Percentiles rank a stretch among this genome's conserved stretches.
phyloP scores from a whole-genome alignment of 164 flowering plant species.

The Aristolochia fimbriata region DNA sequence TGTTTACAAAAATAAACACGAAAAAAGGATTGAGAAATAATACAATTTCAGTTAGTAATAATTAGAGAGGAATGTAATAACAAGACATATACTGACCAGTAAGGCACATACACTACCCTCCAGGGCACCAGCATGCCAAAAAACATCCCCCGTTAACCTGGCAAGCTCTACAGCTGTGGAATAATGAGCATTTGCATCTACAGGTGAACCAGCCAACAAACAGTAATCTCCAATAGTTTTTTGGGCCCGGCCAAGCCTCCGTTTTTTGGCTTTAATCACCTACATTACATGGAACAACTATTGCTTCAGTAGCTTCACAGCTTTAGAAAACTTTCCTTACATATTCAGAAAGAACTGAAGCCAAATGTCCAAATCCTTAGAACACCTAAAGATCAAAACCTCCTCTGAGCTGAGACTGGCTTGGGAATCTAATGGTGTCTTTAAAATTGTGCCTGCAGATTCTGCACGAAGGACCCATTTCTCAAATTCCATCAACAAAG shows the following conservation, averaged over 20 bases:
- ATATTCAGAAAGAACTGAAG: neutral
- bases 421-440: slow-evolving; percentile 99
- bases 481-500: slow-evolving; percentile 93
- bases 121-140: slow-evolving; percentile 98
- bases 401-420: slow-evolving; percentile 99
- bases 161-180: slow-evolving; percentile 92
- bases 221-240: slow-evolving; percentile 99
- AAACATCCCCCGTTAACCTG: slow-evolving; percentile 87
- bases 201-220: slow-evolving; percentile 95
- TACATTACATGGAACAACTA: slow-evolving; percentile 20
- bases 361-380: slow-evolving; percentile 28
- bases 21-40: neutral
- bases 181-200: slow-evolving; percentile 98
- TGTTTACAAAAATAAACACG: slow-evolving; percentile 18
- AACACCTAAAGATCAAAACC: slow-evolving; percentile 92
- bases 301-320: neutral
- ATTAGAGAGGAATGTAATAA: neutral
- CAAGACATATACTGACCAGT: slow-evolving; percentile 43
- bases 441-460: slow-evolving; percentile 88
- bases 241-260: slow-evolving; percentile 94
- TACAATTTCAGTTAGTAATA: neutral
- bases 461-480: slow-evolving; percentile 98
- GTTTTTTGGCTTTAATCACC: slow-evolving; percentile 94
- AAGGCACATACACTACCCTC: slow-evolving; percentile 98
- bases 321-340: neutral